phyloP scores from a whole-genome alignment of 2,329 filamentous ascomycete genomes.

The Aureobasidium mangrovei region DNA sequence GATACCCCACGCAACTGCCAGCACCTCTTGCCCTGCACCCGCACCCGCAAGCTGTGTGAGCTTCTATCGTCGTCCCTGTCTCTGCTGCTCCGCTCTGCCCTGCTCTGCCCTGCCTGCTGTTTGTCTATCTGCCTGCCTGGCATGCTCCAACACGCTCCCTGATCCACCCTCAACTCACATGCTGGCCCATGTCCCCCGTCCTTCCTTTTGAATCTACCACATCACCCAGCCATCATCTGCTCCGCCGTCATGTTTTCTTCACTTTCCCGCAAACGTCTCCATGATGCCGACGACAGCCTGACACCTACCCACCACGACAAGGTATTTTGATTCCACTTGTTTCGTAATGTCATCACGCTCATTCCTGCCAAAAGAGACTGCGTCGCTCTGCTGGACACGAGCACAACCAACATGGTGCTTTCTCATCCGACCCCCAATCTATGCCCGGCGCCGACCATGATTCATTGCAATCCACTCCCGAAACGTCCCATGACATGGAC shows the following conservation, averaged over 20 bases:
- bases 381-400: slow-evolving; percentile 10
- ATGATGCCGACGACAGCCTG: slow-evolving; percentile 6
- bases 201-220: not conserved
- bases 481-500: slow-evolving; percentile 14
- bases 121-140: not conserved
- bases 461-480: slow-evolving; percentile 10
- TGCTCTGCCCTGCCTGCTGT: not conserved
- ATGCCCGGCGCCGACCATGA: slow-evolving; percentile 2
- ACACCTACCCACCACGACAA: slow-evolving; percentile 10
- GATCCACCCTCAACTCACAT: slow-evolving; percentile 1
- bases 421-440: not conserved
- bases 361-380: slow-evolving; percentile 2
- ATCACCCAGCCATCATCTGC: not conserved
- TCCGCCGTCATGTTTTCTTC: slow-evolving; percentile 11
- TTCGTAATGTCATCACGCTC: not conserved
- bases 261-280: slow-evolving; percentile 6
- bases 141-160: slow-evolving; percentile 2
- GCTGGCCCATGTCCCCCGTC: slow-evolving; percentile 2
- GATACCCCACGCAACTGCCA: too few species aligned
- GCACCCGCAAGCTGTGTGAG: too few species aligned
- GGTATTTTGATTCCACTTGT: not conserved
- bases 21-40: too few species aligned
- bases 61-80: not conserved
- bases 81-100: not conserved
- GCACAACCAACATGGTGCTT: not conserved